phyloP scores from a whole-genome alignment of 371 early-diverging fungal genomes.

The Mucor indicus region DNA sequence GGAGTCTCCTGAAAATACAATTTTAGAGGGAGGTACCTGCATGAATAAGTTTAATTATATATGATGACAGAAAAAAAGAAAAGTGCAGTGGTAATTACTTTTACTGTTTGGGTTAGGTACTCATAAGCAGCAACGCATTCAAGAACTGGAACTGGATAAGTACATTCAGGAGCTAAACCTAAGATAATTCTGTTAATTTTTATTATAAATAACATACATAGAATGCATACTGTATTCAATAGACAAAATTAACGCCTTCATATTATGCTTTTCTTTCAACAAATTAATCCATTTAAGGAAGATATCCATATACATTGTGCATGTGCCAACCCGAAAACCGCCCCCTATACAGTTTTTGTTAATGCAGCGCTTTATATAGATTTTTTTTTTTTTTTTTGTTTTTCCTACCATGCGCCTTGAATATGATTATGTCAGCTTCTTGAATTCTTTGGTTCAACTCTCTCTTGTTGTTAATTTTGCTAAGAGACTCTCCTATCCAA shows the following conservation, averaged over 20 bases:
- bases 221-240: slow-evolving; percentile 27
- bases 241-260: slow-evolving; percentile 41
- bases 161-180: slow-evolving; percentile 38
- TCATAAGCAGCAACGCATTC: slow-evolving; percentile 44
- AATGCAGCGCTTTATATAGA: background rate
- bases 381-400: slow-evolving; percentile 5
- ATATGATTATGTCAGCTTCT: slow-evolving; percentile 33
- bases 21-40: slow-evolving; percentile 20
- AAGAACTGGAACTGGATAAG: slow-evolving; percentile 38
- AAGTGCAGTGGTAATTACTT: slow-evolving; percentile 10
- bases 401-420: slow-evolving; percentile 38
- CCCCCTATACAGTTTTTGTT: slow-evolving; percentile 24
- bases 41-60: background rate
- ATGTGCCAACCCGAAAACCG: slow-evolving; percentile 35
- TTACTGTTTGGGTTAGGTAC: slow-evolving; percentile 20
- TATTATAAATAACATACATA: background rate
- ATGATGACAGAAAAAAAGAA: no score
- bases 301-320: slow-evolving; percentile 40
- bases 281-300: slow-evolving; percentile 36
- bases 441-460: slow-evolving; percentile 22
- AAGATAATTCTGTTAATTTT: background rate
- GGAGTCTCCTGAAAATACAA: slow-evolving; percentile 37
- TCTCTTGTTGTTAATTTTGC: slow-evolving; percentile 6
- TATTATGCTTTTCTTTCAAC: slow-evolving; percentile 26
- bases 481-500: slow-evolving; percentile 20